Conservation (phyloP, 805 yeast genomes). For the Starmerella apis region DNA sequence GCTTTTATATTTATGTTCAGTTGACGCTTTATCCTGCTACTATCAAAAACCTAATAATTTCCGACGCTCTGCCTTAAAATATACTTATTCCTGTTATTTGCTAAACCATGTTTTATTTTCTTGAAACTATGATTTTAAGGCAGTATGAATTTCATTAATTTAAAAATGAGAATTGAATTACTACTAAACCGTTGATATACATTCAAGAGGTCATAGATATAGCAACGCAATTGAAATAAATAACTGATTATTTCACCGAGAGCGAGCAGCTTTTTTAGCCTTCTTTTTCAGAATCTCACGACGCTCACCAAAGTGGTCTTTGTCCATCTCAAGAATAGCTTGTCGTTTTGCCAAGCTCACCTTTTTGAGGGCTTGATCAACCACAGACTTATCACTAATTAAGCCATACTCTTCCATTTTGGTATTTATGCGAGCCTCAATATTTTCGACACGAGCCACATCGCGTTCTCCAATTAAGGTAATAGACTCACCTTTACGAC, state of each 20-base stretch:
- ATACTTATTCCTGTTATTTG: too few relatives aligned
- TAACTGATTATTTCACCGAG: neutral
- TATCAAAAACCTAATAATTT: too few relatives aligned
- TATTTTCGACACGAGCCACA: constrained; percentile 66
- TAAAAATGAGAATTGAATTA: too few relatives aligned
- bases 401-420: constrained; percentile 68
- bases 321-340: constrained; percentile 87
- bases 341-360: constrained; percentile 81
- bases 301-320: constrained; percentile 75
- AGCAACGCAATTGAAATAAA: neutral
- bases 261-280: constrained; percentile 10
- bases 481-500: constrained; percentile 73
- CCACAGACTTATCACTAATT: constrained; percentile 66
- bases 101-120: too few relatives aligned
- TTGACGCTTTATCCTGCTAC: too few relatives aligned
- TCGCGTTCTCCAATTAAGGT: constrained; percentile 80
- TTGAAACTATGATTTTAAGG: too few relatives aligned
- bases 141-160: too few relatives aligned
- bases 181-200: too few relatives aligned
- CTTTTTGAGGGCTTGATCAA: constrained; percentile 56
- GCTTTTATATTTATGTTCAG: too few relatives aligned
- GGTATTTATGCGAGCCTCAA: constrained; percentile 71
- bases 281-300: constrained; percentile 39
- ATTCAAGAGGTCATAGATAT: too few relatives aligned
- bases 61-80: too few relatives aligned